These are phyloP conservation scores for Leptomonas pyrrhocoris DNA, from an alignment of 208 protist species.

Conservation along the genomic window DNA sequence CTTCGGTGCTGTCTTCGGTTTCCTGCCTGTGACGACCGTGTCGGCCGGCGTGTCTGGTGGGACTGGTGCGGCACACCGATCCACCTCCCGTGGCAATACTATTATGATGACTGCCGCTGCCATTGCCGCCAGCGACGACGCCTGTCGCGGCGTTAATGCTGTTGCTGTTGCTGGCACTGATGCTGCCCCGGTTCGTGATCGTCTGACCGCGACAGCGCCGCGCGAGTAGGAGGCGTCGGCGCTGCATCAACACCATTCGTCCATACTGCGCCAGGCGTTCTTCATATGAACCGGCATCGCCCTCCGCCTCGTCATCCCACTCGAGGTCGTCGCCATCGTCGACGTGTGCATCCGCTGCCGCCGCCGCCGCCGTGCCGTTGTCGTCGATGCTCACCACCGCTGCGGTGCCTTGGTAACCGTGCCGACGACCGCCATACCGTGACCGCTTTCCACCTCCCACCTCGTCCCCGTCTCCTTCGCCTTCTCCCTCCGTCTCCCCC, in stretches of 20 bases:
- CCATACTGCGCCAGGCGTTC: conserved; percentile 19
- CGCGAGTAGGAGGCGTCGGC: conserved; percentile 4
- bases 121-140: neutral
- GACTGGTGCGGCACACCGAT: neutral
- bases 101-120: neutral
- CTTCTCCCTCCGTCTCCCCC: too few species aligned
- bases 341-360: neutral
- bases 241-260: conserved; percentile 16
- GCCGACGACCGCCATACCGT: neutral
- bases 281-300: conserved; percentile 1
- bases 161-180: neutral
- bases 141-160: too few species aligned
- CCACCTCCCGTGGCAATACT: neutral
- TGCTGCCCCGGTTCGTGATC: neutral
- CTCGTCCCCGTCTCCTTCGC: too few species aligned
- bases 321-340: conserved; percentile 11
- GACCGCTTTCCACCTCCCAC: too few species aligned
- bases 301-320: conserved; percentile 24
- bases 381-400: neutral
- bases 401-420: conserved; percentile 13
- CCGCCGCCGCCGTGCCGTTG: neutral
- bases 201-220: conserved; percentile 1
- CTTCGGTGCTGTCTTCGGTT: too few species aligned
- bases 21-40: neutral
- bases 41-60: neutral